These are phyloP conservation scores for Onygenales sp. DNA, from an alignment of 2,329 filamentous ascomycete species.

Conservation along the genomic window DNA sequence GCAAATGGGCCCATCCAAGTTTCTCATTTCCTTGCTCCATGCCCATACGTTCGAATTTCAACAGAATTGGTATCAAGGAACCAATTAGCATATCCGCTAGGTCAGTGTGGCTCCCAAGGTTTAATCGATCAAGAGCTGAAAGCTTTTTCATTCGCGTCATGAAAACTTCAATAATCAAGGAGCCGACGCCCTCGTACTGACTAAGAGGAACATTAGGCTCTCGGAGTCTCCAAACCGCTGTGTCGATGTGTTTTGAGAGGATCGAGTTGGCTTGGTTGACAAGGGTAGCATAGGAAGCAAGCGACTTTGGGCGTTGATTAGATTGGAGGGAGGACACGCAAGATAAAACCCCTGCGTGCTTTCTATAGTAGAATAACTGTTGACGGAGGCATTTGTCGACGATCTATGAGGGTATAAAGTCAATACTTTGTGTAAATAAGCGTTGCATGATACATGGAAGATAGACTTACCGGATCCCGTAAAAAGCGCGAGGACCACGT, in stretches of 20 bases:
- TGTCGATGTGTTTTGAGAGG: constrained; percentile 4
- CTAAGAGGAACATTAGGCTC: constrained; percentile 2
- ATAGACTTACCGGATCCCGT: constrained; percentile 7
- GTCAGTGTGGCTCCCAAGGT: constrained; percentile 7
- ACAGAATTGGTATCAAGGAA: constrained; percentile 7
- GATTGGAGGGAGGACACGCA: background rate
- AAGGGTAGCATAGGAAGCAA: background rate
- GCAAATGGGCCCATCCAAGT: constrained; percentile 1
- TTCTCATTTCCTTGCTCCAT: constrained; percentile 5
- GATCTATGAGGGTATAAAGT: background rate
- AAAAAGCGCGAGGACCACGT: constrained; percentile 7
- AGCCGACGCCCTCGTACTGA: background rate
- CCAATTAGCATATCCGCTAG: constrained; percentile 9
- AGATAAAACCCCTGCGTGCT: background rate
- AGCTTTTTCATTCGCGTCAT: constrained; percentile 1
- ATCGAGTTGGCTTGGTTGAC: constrained; percentile 6
- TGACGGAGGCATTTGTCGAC: background rate
- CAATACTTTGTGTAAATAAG: background rate
- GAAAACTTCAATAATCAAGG: background rate
- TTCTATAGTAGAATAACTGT: background rate
- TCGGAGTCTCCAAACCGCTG: background rate
- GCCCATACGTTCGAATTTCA: constrained; percentile 8
- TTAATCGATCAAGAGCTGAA: constrained; percentile 1
- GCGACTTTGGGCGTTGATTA: constrained; percentile 1
- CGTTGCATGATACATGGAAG: background rate